Percentiles rank a stretch among this genome's conserved stretches.
phyloP scores from a whole-genome alignment of 2,329 filamentous ascomycete species.

The Colletotrichum agaves region DNA sequence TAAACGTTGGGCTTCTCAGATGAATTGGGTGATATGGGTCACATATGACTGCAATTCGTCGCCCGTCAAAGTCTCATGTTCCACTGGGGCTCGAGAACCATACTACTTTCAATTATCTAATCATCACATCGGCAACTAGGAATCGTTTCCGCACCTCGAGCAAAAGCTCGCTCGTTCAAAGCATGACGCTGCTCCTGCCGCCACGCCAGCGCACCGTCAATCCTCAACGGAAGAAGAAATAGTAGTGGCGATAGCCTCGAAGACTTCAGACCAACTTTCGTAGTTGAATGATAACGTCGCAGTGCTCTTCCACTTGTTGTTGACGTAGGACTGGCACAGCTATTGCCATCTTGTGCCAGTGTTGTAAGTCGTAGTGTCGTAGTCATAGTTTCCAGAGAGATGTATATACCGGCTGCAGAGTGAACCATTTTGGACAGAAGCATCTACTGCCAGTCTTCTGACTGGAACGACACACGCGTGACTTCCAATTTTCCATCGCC shows the following conservation, averaged over 20 bases:
- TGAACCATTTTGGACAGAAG: conserved; percentile 42
- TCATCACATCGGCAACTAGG: conserved; percentile 20
- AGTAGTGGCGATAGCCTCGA: conserved; percentile 46
- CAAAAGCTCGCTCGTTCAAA: conserved; percentile 39
- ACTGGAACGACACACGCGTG: not conserved
- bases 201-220: conserved; percentile 47
- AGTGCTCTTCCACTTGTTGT: conserved; percentile 40
- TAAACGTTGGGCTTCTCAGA: no score
- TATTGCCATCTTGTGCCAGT: conserved; percentile 43
- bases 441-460: conserved; percentile 29
- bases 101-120: conserved; percentile 9
- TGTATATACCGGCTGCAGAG: conserved; percentile 50
- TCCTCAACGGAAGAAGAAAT: conserved; percentile 48
- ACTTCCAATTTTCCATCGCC: conserved; percentile 22
- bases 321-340: conserved; percentile 40
- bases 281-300: conserved; percentile 42
- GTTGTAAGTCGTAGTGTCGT: conserved; percentile 48
- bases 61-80: no score
- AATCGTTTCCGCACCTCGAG: conserved; percentile 5
- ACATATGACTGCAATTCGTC: no score
- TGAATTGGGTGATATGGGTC: no score
- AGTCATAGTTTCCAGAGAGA: conserved; percentile 50
- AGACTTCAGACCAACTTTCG: conserved; percentile 32
- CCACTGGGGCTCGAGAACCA: not conserved
- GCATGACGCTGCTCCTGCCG: conserved; percentile 39